Evolutionary conservation across 371 early-diverging fungal species (phyloP).

Genomic region (Chytridiales sp.): DNA sequence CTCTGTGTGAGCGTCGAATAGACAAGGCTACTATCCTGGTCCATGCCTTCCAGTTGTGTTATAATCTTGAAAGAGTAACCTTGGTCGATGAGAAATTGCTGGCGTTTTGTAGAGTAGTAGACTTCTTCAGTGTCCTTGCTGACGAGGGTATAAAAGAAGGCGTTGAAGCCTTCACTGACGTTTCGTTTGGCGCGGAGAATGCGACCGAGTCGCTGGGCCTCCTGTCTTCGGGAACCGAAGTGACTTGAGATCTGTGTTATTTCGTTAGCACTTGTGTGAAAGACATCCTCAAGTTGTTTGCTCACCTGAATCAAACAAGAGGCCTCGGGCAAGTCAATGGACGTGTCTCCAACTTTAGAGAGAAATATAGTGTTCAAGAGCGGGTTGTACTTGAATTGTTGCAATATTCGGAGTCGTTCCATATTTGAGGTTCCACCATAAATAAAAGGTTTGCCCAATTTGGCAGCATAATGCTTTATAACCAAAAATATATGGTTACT

Average conservation of each 20-base stretch:
- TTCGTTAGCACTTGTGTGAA: neutral
- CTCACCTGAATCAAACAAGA: constrained; percentile 87
- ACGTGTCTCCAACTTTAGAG: constrained; percentile 99
- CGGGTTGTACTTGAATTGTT: constrained; percentile 92
- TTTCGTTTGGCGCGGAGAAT: constrained; percentile 96
- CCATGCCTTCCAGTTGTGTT: constrained; percentile 76
- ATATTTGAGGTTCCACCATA: constrained; percentile 96
- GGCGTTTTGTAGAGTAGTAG: constrained; percentile 97
- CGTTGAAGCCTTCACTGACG: constrained; percentile 81
- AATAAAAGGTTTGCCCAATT: constrained; percentile 91
- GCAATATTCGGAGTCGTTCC: constrained; percentile 94
- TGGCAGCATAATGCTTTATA: constrained; percentile 81
- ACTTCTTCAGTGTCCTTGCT: constrained; percentile 99
- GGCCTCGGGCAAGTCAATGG: constrained; percentile 99
- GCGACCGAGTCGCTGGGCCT: constrained; percentile 97
- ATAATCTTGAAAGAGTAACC: constrained; percentile 60
- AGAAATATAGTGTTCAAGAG: constrained; percentile 95
- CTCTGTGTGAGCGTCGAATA: constrained; percentile 80
- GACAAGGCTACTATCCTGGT: constrained; percentile 66
- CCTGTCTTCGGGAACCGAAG: constrained; percentile 99
- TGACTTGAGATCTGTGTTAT: constrained; percentile 91
- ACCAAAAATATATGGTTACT: neutral
- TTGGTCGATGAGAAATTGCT: constrained; percentile 99
- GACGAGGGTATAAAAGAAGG: constrained; percentile 96
- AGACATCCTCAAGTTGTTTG: neutral